A percentile compares a stretch with the other conserved stretches of the same genome.
Evolutionary conservation across 495 filamentous ascomycete genomes (phyloP).

Genomic region (Daldinia caldariorum): DNA sequence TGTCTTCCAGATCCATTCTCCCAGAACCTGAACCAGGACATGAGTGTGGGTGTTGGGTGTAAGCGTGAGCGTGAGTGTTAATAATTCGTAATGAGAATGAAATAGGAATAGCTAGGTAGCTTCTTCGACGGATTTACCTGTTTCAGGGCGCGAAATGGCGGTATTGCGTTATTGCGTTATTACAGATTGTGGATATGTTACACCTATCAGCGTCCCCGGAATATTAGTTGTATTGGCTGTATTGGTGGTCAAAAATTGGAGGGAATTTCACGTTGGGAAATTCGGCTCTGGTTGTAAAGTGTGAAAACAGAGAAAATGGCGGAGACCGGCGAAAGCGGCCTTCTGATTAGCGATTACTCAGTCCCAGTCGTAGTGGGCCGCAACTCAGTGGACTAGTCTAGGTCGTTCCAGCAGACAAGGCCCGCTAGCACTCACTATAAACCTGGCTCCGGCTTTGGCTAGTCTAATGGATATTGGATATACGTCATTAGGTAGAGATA

Average conservation of each 20-base stretch:
- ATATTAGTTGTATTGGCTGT: not conserved
- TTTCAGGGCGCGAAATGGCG: conserved; percentile 33
- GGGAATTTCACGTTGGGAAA: conserved; percentile 42
- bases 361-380: not conserved
- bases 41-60: conserved; percentile 18
- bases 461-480: conserved; percentile 2
- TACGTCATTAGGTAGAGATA: conserved; percentile 4
- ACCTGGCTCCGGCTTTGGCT: not conserved
- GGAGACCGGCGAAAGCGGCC: conserved; percentile 42
- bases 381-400: not conserved
- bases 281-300: conserved; percentile 30
- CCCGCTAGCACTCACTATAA: conserved; percentile 5
- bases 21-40: conserved; percentile 37
- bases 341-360: conserved; percentile 19
- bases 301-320: conserved; percentile 15
- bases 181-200: conserved; percentile 40
- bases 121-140: conserved; percentile 26
- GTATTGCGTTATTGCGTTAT: conserved; percentile 46
- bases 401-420: not conserved
- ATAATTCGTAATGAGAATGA: not conserved
- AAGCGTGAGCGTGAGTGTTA: not conserved
- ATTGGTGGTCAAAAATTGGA: conserved; percentile 28
- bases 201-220: conserved; percentile 36
- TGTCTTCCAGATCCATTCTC: conserved; percentile 52
- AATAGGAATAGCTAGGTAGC: conserved; percentile 10